Evolutionary conservation across 2,329 filamentous ascomycete species (phyloP).

Genomic region (Clonostachys rhizophaga): DNA sequence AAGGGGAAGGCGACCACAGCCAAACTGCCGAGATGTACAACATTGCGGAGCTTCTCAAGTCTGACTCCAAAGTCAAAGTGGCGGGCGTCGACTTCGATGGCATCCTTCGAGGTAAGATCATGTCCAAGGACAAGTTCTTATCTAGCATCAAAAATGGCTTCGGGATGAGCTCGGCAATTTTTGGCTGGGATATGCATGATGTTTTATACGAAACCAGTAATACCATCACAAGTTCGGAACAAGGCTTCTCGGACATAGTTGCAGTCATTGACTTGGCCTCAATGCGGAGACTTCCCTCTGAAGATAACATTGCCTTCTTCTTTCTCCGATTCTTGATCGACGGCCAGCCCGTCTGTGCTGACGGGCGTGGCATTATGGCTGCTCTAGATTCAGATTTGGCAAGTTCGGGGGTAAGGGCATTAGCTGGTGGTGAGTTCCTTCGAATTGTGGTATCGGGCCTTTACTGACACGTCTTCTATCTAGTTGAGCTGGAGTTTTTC

Average conservation of each 20-base stretch:
- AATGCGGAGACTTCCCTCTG: slow-evolving; percentile 75
- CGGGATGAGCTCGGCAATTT: slow-evolving; percentile 80
- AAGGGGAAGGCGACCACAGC: no score
- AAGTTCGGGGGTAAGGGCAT: slow-evolving; percentile 60
- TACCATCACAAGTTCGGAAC: slow-evolving; percentile 74
- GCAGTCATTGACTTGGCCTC: slow-evolving; percentile 67
- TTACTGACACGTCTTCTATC: background rate
- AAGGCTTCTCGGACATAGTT: slow-evolving; percentile 72
- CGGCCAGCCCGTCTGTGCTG: slow-evolving; percentile 65
- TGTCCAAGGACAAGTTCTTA: slow-evolving; percentile 80
- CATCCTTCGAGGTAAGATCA: slow-evolving; percentile 71
- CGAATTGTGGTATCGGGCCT: no score
- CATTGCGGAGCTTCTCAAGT: slow-evolving; percentile 55
- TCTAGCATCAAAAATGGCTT: slow-evolving; percentile 70
- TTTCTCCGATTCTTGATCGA: slow-evolving; percentile 70
- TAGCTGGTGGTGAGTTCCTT: slow-evolving; percentile 64
- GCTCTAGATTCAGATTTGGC: slow-evolving; percentile 55
- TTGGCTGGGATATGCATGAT: slow-evolving; percentile 88
- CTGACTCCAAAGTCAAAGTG: slow-evolving; percentile 29
- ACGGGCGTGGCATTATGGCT: slow-evolving; percentile 64
- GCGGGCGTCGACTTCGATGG: slow-evolving; percentile 76
- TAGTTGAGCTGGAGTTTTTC: slow-evolving; percentile 74
- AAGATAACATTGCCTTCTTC: slow-evolving; percentile 72
- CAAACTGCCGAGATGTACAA: background rate
- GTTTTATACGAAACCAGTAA: slow-evolving; percentile 73